Evolutionary conservation across 2,329 filamentous ascomycete genomes (phyloP), one percentile per base, ranked within the genome.

Genomic region (Knufia fluminis): DNA sequence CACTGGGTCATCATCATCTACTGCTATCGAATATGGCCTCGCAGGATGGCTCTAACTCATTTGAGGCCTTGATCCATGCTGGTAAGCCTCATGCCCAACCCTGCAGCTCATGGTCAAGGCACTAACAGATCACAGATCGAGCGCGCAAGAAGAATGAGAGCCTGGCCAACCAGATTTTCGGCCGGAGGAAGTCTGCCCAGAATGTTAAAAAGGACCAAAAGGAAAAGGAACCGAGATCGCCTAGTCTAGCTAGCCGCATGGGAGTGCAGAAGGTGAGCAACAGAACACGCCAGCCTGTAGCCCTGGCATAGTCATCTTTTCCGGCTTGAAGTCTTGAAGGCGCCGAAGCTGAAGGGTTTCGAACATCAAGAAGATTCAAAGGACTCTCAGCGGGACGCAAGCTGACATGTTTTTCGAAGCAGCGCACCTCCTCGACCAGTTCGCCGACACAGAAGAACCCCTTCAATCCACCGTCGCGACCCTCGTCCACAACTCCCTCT

Each of bases 81-180:
- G 44, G 44, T 46, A 38, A 38, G 44, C 31, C 6, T 33, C 28
- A 8, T 22, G 16, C 12, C 24, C 24, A 20, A 14, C 16, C 33
- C 7, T 17, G 7, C 33, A 36, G 16, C 33, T 14, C n/a, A 6
- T 4, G 12, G 33, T 36, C 6, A 8, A 17, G 22, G 19, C 7
- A 10, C 32, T 23, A 38, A 36, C 4, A 4, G 22, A 38, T 17
- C 22, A 14, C n/a, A 77, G 74, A 71, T 60, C 74, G 77, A 41
- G 67, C 74, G 51, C 72, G 73, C 60, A 74, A 74, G 59, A 75
- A 75, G 60, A 72, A 77, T 50, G 74, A 80, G 60, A 65, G 68
- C 1, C 70, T 82, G 3, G 78, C 79, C 41, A 75, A 77, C 55
- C 68, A 79, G 59, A 75, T 83, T 36, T 71, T 83, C 24, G 76